These are phyloP conservation scores for Saccharata proteae DNA, from an alignment of 2,329 filamentous ascomycete genomes.

Conservation along the genomic window DNA sequence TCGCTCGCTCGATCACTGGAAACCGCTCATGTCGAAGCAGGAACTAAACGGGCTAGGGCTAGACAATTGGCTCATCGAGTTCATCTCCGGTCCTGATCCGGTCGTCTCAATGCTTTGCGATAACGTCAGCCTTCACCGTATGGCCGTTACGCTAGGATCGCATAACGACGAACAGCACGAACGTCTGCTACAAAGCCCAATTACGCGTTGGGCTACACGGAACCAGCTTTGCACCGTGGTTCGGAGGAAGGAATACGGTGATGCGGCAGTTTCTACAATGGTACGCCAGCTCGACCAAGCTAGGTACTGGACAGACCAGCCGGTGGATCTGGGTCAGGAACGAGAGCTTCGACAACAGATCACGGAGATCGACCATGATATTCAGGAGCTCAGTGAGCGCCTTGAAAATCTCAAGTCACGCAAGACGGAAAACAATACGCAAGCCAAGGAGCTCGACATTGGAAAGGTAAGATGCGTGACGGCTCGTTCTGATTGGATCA, in stretches of 20 bases:
- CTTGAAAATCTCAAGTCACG: conserved; percentile 25
- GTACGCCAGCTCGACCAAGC: conserved; percentile 51
- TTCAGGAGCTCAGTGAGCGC: conserved; percentile 25
- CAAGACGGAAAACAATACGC: conserved; percentile 9
- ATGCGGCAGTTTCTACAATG: conserved; percentile 62
- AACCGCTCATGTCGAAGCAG: conserved; percentile 40
- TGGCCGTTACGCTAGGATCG: conserved; percentile 51
- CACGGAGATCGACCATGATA: conserved; percentile 27
- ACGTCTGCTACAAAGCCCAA: conserved; percentile 44
- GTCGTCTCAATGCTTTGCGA: conserved; percentile 83
- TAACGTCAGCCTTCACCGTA: conserved; percentile 54
- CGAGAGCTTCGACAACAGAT: conserved; percentile 45
- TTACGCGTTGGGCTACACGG: conserved; percentile 61
- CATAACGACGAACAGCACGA: conserved; percentile 57
- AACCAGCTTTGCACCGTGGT: conserved; percentile 51
- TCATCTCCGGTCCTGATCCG: conserved; percentile 64
- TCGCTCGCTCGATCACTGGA: conserved; percentile 43
- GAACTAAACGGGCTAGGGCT: conserved; percentile 52
- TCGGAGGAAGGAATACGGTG: conserved; percentile 70
- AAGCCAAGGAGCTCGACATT: conserved; percentile 15
- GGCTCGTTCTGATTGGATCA: neutral
- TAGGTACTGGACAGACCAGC: conserved; percentile 63
- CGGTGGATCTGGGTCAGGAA: conserved; percentile 56
- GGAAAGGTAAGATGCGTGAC: conserved; percentile 13
- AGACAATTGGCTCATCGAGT: conserved; percentile 70